phyloP scores from a whole-genome alignment of 1,284 basidiomycete genomes.

The Phellopilus nigrolimitatus region DNA sequence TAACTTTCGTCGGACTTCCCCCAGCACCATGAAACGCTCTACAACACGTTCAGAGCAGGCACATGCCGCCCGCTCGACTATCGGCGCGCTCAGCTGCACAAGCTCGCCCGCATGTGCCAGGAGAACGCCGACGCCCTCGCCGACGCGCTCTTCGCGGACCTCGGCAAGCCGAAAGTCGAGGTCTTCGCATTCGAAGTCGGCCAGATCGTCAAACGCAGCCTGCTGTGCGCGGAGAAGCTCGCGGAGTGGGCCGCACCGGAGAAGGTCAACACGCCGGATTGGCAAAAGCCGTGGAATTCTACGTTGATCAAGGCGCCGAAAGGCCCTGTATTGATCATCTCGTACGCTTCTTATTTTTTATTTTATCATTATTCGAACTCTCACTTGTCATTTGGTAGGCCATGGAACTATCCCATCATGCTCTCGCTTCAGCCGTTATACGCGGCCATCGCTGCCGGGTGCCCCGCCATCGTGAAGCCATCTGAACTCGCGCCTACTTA shows the following conservation, averaged over 20 bases:
- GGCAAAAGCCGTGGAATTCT: conserved; percentile 31
- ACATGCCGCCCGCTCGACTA: conserved; percentile 48
- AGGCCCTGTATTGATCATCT: too few relatives aligned
- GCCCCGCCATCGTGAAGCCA: conserved; percentile 53
- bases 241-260: conserved; percentile 49
- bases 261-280: too few relatives aligned
- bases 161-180: conserved; percentile 48
- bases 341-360: too few relatives aligned
- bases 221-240: conserved; percentile 44
- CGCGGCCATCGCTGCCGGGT: conserved; percentile 60
- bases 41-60: conserved; percentile 48
- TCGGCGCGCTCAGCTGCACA: conserved; percentile 57
- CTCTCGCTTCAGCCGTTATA: conserved; percentile 35
- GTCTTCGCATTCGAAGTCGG: conserved; percentile 34
- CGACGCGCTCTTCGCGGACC: conserved; percentile 46
- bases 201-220: conserved; percentile 38
- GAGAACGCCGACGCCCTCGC: too few relatives aligned
- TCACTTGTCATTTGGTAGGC: too few relatives aligned
- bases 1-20: neutral
- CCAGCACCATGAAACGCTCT: conserved; percentile 34
- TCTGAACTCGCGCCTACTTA: conserved; percentile 54
- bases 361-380: too few relatives aligned
- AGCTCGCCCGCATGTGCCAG: conserved; percentile 54
- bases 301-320: too few relatives aligned
- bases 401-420: conserved; percentile 39